Conservation (phyloP, 2,329 filamentous ascomycete genomes). For the Aspergillus pseudoglaucus region DNA sequence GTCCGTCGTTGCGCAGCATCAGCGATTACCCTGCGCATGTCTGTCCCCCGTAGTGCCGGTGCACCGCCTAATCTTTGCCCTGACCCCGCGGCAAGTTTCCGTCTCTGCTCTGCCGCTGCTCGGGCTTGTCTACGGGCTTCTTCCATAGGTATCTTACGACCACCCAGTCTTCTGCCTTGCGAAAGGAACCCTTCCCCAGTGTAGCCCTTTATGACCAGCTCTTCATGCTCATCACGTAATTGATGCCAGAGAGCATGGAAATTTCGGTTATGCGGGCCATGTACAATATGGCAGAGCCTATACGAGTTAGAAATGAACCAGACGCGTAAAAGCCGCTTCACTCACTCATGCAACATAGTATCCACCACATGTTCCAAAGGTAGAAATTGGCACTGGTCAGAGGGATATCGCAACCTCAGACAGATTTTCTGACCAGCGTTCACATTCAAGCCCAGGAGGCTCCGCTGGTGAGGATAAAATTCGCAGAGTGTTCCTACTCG, state of each 20-base stretch:
- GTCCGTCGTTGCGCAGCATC: constrained; percentile 64
- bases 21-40: constrained; percentile 66
- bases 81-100: constrained; percentile 51
- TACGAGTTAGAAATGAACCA: constrained; percentile 7
- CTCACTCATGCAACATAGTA: constrained; percentile 82
- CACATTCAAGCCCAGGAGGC: constrained; percentile 74
- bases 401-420: constrained; percentile 69
- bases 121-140: constrained; percentile 72
- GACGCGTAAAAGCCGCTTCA: constrained; percentile 1
- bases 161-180: constrained; percentile 67
- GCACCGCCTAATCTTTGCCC: constrained; percentile 68
- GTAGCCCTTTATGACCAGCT: constrained; percentile 71
- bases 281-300: constrained; percentile 72
- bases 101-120: constrained; percentile 65
- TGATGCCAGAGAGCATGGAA: constrained; percentile 89
- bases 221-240: constrained; percentile 76
- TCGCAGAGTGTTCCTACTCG: constrained; percentile 72
- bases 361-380: constrained; percentile 74
- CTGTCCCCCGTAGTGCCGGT: constrained; percentile 50
- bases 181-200: constrained; percentile 85
- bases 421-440: constrained; percentile 73
- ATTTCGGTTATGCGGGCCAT: constrained; percentile 72
- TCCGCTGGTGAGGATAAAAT: constrained; percentile 70
- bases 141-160: constrained; percentile 55
- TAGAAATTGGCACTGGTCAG: constrained; percentile 69